Conservation (phyloP, 2,329 filamentous ascomycete genomes). For the Cryoendolithus antarcticus region DNA sequence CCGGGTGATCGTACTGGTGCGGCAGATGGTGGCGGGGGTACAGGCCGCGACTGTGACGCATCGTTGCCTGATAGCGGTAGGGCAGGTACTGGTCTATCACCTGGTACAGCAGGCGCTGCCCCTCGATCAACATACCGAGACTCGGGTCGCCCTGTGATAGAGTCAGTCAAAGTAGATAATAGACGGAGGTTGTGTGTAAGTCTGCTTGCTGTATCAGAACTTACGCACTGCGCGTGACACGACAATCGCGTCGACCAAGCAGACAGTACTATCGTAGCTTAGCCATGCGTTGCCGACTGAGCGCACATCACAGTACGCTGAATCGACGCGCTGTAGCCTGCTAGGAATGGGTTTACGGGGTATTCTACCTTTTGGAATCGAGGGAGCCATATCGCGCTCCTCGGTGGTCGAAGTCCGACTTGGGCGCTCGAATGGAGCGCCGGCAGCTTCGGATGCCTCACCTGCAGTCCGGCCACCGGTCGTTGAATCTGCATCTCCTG, state of each 20-base stretch:
- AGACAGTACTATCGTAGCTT: too few relatives aligned
- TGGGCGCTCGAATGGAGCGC: constrained; percentile 32
- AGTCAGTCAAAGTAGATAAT: background rate
- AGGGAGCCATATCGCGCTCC: constrained; percentile 26
- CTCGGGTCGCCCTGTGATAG: constrained; percentile 8
- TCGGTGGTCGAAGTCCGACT: constrained; percentile 28
- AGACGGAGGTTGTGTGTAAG: background rate
- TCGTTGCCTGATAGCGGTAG: constrained; percentile 1
- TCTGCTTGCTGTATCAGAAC: background rate
- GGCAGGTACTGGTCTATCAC: constrained; percentile 28
- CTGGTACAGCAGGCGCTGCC: constrained; percentile 23
- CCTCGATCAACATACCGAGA: constrained; percentile 8
- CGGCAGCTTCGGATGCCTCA: constrained; percentile 44
- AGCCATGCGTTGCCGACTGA: background rate
- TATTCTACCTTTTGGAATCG: constrained; percentile 40
- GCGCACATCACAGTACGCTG: background rate
- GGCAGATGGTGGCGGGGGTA: constrained; percentile 42
- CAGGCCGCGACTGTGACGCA: constrained; percentile 35
- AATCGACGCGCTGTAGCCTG: background rate
- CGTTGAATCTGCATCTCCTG: constrained; percentile 22
- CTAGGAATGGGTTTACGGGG: background rate
- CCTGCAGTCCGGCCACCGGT: constrained; percentile 12
- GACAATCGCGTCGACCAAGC: too few relatives aligned
- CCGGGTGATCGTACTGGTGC: constrained; percentile 47
- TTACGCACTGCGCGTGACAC: background rate